Conservation (phyloP, 2,329 filamentous ascomycete genomes). For the Parafenestella ontariensis region DNA sequence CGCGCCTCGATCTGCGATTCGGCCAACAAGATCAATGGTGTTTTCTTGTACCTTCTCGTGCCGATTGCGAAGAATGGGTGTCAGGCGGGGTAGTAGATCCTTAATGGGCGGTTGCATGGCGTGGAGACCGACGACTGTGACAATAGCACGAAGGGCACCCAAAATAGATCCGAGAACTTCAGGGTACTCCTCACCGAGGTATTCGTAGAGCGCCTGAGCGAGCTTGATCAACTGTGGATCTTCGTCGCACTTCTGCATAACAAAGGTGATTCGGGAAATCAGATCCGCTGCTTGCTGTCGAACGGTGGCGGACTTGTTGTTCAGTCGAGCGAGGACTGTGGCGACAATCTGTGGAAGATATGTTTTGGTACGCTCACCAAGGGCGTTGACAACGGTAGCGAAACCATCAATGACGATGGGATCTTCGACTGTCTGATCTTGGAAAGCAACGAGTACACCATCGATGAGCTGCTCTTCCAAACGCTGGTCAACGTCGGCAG, state of each 20-base stretch:
- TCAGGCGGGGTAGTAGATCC: constrained; percentile 91
- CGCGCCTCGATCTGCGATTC: constrained; percentile 95
- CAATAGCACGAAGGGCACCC: constrained; percentile 91
- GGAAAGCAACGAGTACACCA: constrained; percentile 94
- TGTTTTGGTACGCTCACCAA: constrained; percentile 92
- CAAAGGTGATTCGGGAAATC: constrained; percentile 95
- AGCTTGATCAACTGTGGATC: constrained; percentile 96
- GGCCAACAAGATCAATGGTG: constrained; percentile 95
- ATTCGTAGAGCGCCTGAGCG: constrained; percentile 94
- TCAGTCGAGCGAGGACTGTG: constrained; percentile 93
- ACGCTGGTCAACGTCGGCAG: constrained; percentile 90
- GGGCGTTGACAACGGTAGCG: constrained; percentile 93
- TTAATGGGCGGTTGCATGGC: constrained; percentile 99
- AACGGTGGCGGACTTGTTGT: constrained; percentile 97
- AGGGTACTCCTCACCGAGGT: constrained; percentile 97
- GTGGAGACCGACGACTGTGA: constrained; percentile 96
- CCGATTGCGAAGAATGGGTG: constrained; percentile 96
- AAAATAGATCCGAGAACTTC: constrained; percentile 97
- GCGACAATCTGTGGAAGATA: constrained; percentile 97
- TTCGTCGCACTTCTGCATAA: constrained; percentile 98
- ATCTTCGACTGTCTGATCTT: constrained; percentile 97
- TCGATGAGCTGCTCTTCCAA: constrained; percentile 94
- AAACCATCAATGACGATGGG: constrained; percentile 97
- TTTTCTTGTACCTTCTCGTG: constrained; percentile 99
- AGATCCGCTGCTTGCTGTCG: constrained; percentile 96